A percentile compares a stretch with the other conserved stretches of the same genome.
Evolutionary conservation across 352 stramenopile species (phyloP).

Genomic region (Globisporangium solare): DNA sequence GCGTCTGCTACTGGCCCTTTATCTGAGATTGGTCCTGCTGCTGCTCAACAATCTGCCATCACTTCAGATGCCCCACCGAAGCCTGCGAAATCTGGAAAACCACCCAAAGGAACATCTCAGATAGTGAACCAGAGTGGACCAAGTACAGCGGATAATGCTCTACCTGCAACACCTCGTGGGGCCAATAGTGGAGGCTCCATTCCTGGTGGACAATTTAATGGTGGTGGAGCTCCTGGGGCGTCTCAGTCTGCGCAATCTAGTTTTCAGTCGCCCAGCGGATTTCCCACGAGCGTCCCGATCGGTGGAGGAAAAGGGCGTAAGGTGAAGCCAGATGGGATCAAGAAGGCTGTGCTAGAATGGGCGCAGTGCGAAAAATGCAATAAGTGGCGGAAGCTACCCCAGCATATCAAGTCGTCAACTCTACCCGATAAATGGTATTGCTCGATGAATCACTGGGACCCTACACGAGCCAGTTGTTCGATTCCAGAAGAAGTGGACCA

Average conservation of each 20-base stretch:
- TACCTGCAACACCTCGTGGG: background rate
- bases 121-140: background rate
- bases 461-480: slow-evolving; percentile 65
- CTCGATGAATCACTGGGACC: slow-evolving; percentile 93
- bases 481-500: slow-evolving; percentile 75
- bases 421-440: slow-evolving; percentile 97
- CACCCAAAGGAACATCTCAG: slow-evolving; percentile 6
- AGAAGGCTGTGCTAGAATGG: slow-evolving; percentile 90
- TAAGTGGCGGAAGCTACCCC: slow-evolving; percentile 95
- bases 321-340: slow-evolving; percentile 25
- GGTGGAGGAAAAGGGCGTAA: slow-evolving; percentile 14
- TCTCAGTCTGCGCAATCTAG: background rate
- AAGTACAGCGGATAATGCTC: background rate
- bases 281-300: slow-evolving; percentile 6
- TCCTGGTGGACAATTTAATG: background rate
- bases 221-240: background rate
- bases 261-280: background rate
- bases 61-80: background rate
- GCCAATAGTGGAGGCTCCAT: background rate
- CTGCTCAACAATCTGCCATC: background rate
- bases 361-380: slow-evolving; percentile 95
- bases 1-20: background rate
- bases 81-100: slow-evolving; percentile 8
- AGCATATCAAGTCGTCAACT: slow-evolving; percentile 87
- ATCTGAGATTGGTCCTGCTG: background rate